These are phyloP conservation scores for Malus sieversii DNA, from an alignment of 306 rosid genomes.

Conservation along the genomic window DNA sequence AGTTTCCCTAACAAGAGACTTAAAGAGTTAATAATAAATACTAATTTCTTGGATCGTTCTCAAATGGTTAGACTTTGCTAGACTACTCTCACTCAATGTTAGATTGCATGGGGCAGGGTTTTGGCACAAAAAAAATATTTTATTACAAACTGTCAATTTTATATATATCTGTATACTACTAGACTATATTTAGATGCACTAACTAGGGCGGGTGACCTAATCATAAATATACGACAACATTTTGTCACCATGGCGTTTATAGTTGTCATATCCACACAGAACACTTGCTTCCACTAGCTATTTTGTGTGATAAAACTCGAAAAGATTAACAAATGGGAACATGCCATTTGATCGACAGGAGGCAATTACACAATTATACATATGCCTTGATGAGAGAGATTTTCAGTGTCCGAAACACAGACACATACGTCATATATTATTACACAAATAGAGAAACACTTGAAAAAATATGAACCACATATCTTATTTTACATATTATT, in stretches of 20 bases:
- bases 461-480: too few relatives aligned
- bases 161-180: not conserved
- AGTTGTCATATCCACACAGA: not conserved
- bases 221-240: not conserved
- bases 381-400: not conserved
- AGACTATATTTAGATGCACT: constrained; percentile 16
- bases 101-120: constrained; percentile 34
- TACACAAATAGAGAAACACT: too few relatives aligned
- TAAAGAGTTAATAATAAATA: not conserved
- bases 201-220: constrained; percentile 53
- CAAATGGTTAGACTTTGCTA: constrained; percentile 31
- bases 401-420: too few relatives aligned
- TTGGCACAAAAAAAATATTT: constrained; percentile 2
- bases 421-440: too few relatives aligned
- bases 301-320: not conserved
- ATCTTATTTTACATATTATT: too few relatives aligned
- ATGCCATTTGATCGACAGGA: not conserved
- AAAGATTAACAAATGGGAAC: not conserved
- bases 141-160: not conserved
- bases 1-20: constrained; percentile 67
- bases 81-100: constrained; percentile 16
- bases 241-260: not conserved
- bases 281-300: not conserved
- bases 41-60: constrained; percentile 28
- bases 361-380: not conserved